phyloP scores from a whole-genome alignment of 495 filamentous ascomycete species.

The Penicillium paxilli region DNA sequence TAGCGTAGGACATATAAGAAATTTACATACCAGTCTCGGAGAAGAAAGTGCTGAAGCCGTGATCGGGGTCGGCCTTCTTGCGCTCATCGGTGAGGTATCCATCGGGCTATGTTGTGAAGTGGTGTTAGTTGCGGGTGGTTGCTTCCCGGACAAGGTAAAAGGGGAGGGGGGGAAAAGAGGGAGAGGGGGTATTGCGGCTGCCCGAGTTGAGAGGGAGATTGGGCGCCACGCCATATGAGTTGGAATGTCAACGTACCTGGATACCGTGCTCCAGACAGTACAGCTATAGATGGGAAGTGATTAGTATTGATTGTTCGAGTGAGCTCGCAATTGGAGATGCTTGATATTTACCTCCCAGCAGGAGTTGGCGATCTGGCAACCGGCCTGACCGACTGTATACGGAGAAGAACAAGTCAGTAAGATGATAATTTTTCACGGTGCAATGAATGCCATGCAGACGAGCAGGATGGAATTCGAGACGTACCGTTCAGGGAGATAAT shows the following conservation, averaged over 20 bases:
- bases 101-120: constrained; percentile 82
- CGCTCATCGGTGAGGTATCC: constrained; percentile 98
- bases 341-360: constrained; percentile 89
- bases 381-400: constrained; percentile 90
- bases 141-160: constrained; percentile 18
- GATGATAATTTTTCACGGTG: constrained; percentile 11
- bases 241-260: constrained; percentile 65
- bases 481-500: constrained; percentile 98
- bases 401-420: constrained; percentile 21
- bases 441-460: constrained; percentile 7
- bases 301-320: constrained; percentile 24
- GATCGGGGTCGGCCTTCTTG: constrained; percentile 92
- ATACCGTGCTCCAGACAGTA: constrained; percentile 99
- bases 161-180: too few relatives aligned
- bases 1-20: constrained; percentile 4
- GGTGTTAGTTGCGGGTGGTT: constrained; percentile 24
- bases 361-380: constrained; percentile 99
- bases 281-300: constrained; percentile 58
- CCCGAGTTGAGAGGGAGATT: constrained; percentile 15
- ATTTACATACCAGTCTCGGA: constrained; percentile 86
- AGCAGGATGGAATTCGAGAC: constrained; percentile 21
- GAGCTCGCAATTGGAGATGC: constrained; percentile 13
- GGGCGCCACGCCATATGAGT: constrained; percentile 17
- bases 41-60: constrained; percentile 99
- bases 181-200: constrained; percentile 3